phyloP scores from a whole-genome alignment of 148 eudicot species.

The Heliosperma pusillum region DNA sequence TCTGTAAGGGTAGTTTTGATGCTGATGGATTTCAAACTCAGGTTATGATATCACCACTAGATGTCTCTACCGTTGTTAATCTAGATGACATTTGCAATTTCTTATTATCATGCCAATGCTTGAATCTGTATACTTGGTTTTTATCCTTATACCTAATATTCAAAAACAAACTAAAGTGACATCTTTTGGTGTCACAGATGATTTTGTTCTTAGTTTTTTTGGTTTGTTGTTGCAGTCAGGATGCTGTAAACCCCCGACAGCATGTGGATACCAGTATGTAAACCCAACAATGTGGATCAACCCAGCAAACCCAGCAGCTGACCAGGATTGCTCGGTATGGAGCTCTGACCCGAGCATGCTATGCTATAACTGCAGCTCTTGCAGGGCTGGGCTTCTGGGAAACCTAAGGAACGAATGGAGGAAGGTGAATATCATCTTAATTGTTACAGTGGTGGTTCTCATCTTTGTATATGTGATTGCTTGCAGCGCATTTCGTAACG shows the following conservation, averaged over 20 bases:
- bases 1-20: no score
- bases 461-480: slow-evolving; percentile 80
- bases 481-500: slow-evolving; percentile 85
- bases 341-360: slow-evolving; percentile 74
- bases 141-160: background rate
- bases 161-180: background rate
- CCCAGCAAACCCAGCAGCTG: slow-evolving; percentile 49
- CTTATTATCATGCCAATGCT: background rate
- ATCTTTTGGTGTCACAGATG: no score
- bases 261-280: slow-evolving; percentile 74
- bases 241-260: slow-evolving; percentile 91
- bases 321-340: slow-evolving; percentile 70
- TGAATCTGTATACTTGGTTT: background rate
- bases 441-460: slow-evolving; percentile 66
- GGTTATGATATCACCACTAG: no score
- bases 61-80: no score
- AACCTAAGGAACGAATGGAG: slow-evolving; percentile 88
- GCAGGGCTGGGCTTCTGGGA: slow-evolving; percentile 87
- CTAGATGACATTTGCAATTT: background rate
- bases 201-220: background rate
- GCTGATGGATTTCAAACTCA: no score
- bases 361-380: slow-evolving; percentile 86
- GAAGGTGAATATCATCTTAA: slow-evolving; percentile 67
- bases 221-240: slow-evolving; percentile 50
- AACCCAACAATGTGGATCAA: slow-evolving; percentile 75